Evolutionary conservation across 1,284 basidiomycete genomes (phyloP).

Genomic region (Erythrobasidium hasegawianum): DNA sequence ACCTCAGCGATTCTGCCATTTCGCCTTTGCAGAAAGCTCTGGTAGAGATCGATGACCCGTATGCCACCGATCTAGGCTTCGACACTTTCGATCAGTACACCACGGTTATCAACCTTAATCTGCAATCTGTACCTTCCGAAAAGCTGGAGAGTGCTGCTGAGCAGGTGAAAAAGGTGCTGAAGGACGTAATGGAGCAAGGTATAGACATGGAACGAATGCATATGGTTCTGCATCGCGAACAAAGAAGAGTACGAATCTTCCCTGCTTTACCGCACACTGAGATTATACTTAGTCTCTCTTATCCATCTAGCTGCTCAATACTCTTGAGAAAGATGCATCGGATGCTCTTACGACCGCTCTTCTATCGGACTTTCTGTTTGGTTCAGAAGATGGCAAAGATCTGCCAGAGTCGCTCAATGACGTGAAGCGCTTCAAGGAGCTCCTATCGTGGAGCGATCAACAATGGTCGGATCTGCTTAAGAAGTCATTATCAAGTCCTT

Average conservation of each 20-base stretch:
- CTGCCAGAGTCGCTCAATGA: slow-evolving; percentile 65
- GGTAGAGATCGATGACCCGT: slow-evolving; percentile 83
- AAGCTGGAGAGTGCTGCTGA: slow-evolving; percentile 68
- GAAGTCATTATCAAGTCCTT: too few relatives aligned
- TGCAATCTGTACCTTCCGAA: slow-evolving; percentile 79
- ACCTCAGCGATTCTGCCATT: slow-evolving; percentile 83
- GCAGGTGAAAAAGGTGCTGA: slow-evolving; percentile 67
- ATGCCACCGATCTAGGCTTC: slow-evolving; percentile 80
- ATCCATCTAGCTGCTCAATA: slow-evolving; percentile 47
- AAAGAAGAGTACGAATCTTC: slow-evolving; percentile 73
- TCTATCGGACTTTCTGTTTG: slow-evolving; percentile 76
- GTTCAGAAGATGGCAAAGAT: slow-evolving; percentile 74
- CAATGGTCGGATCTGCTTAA: slow-evolving; percentile 79
- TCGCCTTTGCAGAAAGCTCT: slow-evolving; percentile 90
- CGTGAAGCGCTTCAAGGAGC: slow-evolving; percentile 45
- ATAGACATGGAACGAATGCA: slow-evolving; percentile 89
- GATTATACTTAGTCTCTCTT: too few relatives aligned
- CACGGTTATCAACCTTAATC: slow-evolving; percentile 69
- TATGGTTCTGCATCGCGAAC: slow-evolving; percentile 81
- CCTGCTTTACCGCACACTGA: too few relatives aligned
- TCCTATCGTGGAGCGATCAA: slow-evolving; percentile 61
- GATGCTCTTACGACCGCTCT: slow-evolving; percentile 49
- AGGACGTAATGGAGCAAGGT: slow-evolving; percentile 67
- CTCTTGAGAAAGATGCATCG: slow-evolving; percentile 51
- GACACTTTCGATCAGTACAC: slow-evolving; percentile 68